Evolutionary conservation across 2,329 filamentous ascomycete species (phyloP), one percentile per base, ranked within the genome.

Genomic region (Sporothrix pseudoabietina): DNA sequence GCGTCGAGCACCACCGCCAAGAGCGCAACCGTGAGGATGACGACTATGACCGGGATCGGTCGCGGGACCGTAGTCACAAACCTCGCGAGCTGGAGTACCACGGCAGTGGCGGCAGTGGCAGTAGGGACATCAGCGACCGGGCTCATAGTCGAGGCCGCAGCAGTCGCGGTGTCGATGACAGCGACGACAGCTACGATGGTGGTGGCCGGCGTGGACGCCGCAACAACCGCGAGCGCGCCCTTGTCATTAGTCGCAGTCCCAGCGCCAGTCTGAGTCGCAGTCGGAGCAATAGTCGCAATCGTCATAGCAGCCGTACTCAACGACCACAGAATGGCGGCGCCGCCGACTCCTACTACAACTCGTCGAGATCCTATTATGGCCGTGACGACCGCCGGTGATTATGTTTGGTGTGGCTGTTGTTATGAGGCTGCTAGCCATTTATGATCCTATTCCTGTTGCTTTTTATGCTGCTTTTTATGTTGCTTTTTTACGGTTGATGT

Each of bases 1-100:
- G 80, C 63, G 78, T 86, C 12, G 84, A 85, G 76, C 78, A 79
- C 69, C 79, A 79, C 12, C 79, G 80, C 7, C 79, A 80, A 14
- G 79, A 80, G 16, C 78, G 78, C 44, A 76, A 77, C 26, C 12
- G 52, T 12, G 69, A 73, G n/a, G 79, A 82, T 74, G 82, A 82
- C 82, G 82, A 82, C 74, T 49, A 49, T 49, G 44, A 79, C 52
- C 52, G 79, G 72, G 80, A 78, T 10, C 54, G 71, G 30, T 61
- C 57, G 7, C 57, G 70, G n/a, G 65, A 49, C 22, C 76, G 77
- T 26, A 78, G 79, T 59, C 76, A 79, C 68, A 74, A 72, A 57
- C 41, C 47, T 54, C 30, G 69, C 73, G 61, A 63, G 75, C 59
- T 59, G 10, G 66, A 74, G 30, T 68, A 76, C 61, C 71, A 76